phyloP scores from a whole-genome alignment of 345 rosid genomes.

The Bretschneidera sinensis region DNA sequence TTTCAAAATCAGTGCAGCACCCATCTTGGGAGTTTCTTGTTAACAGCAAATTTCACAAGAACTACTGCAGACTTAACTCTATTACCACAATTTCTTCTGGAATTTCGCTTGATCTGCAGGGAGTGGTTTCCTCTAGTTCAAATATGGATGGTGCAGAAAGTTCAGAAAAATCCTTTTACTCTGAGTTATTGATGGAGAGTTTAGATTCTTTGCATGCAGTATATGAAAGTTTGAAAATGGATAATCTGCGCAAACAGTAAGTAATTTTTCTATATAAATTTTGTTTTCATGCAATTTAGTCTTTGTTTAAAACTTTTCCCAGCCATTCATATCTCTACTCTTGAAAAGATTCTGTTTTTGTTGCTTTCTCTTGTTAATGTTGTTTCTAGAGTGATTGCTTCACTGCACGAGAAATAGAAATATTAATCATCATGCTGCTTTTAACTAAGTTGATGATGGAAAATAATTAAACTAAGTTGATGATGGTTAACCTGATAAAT shows the following conservation, averaged over 20 bases:
- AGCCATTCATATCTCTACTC: not conserved
- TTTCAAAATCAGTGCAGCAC: constrained; percentile 21
- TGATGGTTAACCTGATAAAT: no score
- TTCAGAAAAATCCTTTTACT: constrained; percentile 37
- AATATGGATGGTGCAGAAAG: constrained; percentile 28
- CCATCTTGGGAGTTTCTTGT: constrained; percentile 91
- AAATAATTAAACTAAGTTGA: no score
- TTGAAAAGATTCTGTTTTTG: constrained; percentile 1
- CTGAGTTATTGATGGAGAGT: constrained; percentile 48
- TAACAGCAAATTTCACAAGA: constrained; percentile 75
- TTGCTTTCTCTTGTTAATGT: not conserved
- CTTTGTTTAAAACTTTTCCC: constrained; percentile 1
- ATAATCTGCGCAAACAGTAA: constrained; percentile 84
- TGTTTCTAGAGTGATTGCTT: not conserved
- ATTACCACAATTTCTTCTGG: constrained; percentile 32
- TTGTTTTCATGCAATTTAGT: not conserved
- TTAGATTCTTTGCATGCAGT: constrained; percentile 85
- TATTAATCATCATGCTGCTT: no score
- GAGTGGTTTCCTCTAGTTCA: constrained; percentile 28
- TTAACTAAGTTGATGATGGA: no score
- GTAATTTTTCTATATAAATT: constrained; percentile 8
- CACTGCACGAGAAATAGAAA: not conserved
- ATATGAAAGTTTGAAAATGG: constrained; percentile 90
- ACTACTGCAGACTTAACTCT: constrained; percentile 43
- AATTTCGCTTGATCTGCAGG: constrained; percentile 24